Evolutionary conservation across 768 basidiomycete genomes (phyloP).

Genomic region (Hericium rajendrae): DNA sequence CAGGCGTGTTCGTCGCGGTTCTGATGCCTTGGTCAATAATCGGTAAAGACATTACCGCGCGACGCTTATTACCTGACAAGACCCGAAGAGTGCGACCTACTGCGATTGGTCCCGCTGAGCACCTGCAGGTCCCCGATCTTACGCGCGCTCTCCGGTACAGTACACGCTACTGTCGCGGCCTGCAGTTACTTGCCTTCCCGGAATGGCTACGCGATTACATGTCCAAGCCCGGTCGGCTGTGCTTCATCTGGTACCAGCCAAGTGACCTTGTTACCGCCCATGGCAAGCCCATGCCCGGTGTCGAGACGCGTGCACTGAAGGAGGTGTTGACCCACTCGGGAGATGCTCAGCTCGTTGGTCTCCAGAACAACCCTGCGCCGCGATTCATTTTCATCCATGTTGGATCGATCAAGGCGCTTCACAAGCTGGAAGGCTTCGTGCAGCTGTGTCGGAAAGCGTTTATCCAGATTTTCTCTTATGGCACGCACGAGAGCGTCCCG

Average conservation of each 20-base stretch:
- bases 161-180: neutral
- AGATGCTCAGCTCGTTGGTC: no score
- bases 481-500: neutral
- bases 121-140: neutral
- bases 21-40: neutral
- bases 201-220: neutral
- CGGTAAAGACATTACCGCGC: neutral
- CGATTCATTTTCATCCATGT: neutral
- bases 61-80: neutral
- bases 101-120: no score
- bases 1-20: neutral
- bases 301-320: neutral
- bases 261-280: no score
- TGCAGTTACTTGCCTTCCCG: neutral
- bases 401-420: neutral
- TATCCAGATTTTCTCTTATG: neutral
- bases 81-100: no score
- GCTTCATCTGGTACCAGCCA: neutral
- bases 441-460: neutral
- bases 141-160: neutral
- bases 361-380: neutral
- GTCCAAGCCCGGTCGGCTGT: neutral
- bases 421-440: neutral
- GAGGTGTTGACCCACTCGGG: neutral
- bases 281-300: neutral